Conservation (phyloP, 1,284 basidiomycete species). For the Tetrapyrgos nigripes region DNA sequence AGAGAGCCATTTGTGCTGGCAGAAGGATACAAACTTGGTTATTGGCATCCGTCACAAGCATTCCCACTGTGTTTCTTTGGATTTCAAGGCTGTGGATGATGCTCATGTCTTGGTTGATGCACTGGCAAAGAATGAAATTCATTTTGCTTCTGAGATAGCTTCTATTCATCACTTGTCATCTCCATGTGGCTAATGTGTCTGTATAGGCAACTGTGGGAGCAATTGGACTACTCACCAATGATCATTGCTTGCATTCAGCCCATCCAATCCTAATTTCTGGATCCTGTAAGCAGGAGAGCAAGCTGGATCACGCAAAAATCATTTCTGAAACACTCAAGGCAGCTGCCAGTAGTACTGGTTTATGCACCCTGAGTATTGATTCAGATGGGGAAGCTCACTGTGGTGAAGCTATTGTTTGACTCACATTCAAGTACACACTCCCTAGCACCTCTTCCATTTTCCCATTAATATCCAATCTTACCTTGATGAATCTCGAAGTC, state of each 20-base stretch:
- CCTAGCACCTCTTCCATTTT: too few species aligned
- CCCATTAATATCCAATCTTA: constrained; percentile 24
- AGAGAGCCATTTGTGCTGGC: constrained; percentile 30
- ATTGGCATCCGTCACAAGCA: constrained; percentile 40
- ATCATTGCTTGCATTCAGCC: constrained; percentile 32
- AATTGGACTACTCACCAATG: constrained; percentile 19
- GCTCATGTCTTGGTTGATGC: constrained; percentile 28
- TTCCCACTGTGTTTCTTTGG: constrained; percentile 17
- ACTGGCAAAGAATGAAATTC: constrained; percentile 27
- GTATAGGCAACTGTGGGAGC: constrained; percentile 19
- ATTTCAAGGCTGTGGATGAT: constrained; percentile 26
- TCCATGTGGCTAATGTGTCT: neutral
- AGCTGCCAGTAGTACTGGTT: neutral
- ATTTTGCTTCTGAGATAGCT: constrained; percentile 35
- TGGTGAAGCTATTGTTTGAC: neutral
- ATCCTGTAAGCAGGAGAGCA: constrained; percentile 37
- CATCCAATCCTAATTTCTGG: constrained; percentile 34
- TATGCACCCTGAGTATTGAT: neutral
- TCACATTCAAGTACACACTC: neutral
- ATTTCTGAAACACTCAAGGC: constrained; percentile 17
- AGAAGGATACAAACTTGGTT: constrained; percentile 30
- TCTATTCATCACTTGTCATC: neutral
- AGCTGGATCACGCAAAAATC: constrained; percentile 26
- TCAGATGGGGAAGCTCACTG: neutral
- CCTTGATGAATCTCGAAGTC: constrained; percentile 35